Percentiles rank a stretch among this genome's conserved stretches.
Conservation (phyloP, 495 filamentous ascomycete species). For the Penicillium ochrochloron region DNA sequence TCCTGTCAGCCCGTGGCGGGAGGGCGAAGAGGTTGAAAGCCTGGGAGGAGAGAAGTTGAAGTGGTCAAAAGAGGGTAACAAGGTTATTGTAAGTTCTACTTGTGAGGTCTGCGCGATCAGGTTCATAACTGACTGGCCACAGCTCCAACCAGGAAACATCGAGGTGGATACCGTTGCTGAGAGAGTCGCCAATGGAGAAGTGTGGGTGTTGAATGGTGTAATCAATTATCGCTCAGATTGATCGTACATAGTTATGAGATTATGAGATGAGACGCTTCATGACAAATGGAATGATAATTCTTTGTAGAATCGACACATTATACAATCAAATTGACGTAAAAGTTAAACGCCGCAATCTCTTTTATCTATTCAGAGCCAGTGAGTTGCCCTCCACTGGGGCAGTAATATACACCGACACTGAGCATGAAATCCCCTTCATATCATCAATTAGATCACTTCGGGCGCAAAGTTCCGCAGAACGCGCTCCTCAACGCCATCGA, state of each 20-base stretch:
- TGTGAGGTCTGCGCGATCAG: not conserved
- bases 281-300: slow-evolving; percentile 12
- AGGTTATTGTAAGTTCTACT: slow-evolving; percentile 62
- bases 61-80: slow-evolving; percentile 80
- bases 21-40: slow-evolving; percentile 72
- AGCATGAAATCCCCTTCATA: slow-evolving; percentile 3
- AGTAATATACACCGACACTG: slow-evolving; percentile 19
- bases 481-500: slow-evolving; percentile 85
- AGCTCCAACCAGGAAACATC: slow-evolving; percentile 82
- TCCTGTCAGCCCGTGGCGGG: slow-evolving; percentile 75
- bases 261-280: slow-evolving; percentile 23
- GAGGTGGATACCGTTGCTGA: slow-evolving; percentile 73
- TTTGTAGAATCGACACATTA: slow-evolving; percentile 1
- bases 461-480: slow-evolving; percentile 60
- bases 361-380: slow-evolving; percentile 19
- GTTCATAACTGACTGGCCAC: slow-evolving; percentile 13
- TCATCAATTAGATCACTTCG: slow-evolving; percentile 25
- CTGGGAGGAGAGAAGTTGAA: slow-evolving; percentile 74
- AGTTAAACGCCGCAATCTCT: slow-evolving; percentile 10
- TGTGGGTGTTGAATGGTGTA: slow-evolving; percentile 73
- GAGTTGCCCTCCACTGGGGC: slow-evolving; percentile 8
- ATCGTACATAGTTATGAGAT: slow-evolving; percentile 10
- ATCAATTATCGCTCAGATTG: slow-evolving; percentile 58
- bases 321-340: slow-evolving; percentile 1
- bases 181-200: slow-evolving; percentile 82